Evolutionary conservation across 1,284 basidiomycete species (phyloP).

Genomic region (Cutaneotrichosporon cutaneum): DNA sequence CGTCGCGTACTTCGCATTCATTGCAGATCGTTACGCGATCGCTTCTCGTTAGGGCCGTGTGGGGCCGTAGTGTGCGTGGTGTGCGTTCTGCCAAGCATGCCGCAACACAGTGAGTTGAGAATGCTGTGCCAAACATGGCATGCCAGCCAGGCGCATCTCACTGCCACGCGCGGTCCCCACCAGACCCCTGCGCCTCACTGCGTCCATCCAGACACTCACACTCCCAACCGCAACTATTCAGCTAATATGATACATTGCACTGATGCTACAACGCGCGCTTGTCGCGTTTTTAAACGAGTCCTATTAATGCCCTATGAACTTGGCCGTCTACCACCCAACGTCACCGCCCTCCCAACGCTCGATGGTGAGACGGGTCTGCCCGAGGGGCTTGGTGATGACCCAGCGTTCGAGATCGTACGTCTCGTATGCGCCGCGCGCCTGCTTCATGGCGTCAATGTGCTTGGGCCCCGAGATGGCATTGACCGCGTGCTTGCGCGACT

Average conservation of each 20-base stretch:
- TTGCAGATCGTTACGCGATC: no score
- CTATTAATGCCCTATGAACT: neutral
- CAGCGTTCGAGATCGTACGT: conserved; percentile 74
- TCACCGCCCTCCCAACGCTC: conserved; percentile 65
- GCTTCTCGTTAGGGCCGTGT: no score
- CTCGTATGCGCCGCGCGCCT: conserved; percentile 75
- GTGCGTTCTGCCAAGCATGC: no score
- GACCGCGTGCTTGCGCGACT: conserved; percentile 69
- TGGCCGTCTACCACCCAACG: conserved; percentile 60
- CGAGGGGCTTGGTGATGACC: conserved; percentile 64
- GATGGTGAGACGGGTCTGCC: conserved; percentile 63
- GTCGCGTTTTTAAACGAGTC: neutral
- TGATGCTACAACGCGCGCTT: neutral
- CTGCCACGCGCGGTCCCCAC: no score
- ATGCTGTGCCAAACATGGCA: no score
- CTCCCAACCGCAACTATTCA: no score
- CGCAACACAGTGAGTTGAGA: no score
- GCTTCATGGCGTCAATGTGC: conserved; percentile 76
- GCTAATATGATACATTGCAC: neutral
- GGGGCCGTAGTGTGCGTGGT: no score
- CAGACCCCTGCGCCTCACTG: no score
- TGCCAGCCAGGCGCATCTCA: no score
- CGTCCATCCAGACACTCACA: no score
- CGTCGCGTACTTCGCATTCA: no score
- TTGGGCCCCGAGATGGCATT: conserved; percentile 74